Evolutionary conservation across 192 early-diverging fungal genomes (phyloP), one percentile per base, ranked within the genome.

Genomic region (Geosiphon pyriformis): DNA sequence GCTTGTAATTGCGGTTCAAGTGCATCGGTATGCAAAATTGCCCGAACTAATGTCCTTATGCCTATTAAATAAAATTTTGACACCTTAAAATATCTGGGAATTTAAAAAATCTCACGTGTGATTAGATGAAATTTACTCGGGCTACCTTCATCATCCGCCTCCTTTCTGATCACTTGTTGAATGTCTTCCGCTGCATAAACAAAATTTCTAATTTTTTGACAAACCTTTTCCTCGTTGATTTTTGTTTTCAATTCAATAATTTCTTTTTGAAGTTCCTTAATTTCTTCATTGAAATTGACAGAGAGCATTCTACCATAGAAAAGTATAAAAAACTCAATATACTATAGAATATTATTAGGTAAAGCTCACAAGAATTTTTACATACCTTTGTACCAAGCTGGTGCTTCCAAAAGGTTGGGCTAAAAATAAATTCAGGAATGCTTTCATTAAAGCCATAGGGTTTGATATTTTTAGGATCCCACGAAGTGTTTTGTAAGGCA

Each of bases 331-430:
- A 30, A 11, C 8, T 37, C 29, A 49, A 1, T 37, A 33, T n/a
- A 11, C 52, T 33, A 31, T 53, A 59, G 8, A 30, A 34, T n/a
- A n/a, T n/a, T n/a, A n/a, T n/a, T n/a, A n/a, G n/a, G n/a, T n/a
- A n/a, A n/a, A n/a, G n/a, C n/a, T n/a, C n/a, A n/a, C n/a, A n/a
- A n/a, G n/a, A n/a, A n/a, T n/a, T n/a, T n/a, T n/a, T n/a, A 4
- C 30, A 54, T 68, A 79, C 78, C 78, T 74, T 63, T 85, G 83
- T 27, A 81, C 74, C 47, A 85, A 62, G 57, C 81, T 82, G 18
- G 69, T 72, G 3, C 71, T 68, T 23, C 83, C 83, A 69, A 85
- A 82, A 3, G 83, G 83, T 34, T 85, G 83, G 1, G 83, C 80
- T 48, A 85, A 55, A 53, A 85, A 85, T 18, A 85, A 50, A 66